Conservation (phyloP, 1,284 basidiomycete genomes). For the Rhodotorula mucilaginosa region DNA sequence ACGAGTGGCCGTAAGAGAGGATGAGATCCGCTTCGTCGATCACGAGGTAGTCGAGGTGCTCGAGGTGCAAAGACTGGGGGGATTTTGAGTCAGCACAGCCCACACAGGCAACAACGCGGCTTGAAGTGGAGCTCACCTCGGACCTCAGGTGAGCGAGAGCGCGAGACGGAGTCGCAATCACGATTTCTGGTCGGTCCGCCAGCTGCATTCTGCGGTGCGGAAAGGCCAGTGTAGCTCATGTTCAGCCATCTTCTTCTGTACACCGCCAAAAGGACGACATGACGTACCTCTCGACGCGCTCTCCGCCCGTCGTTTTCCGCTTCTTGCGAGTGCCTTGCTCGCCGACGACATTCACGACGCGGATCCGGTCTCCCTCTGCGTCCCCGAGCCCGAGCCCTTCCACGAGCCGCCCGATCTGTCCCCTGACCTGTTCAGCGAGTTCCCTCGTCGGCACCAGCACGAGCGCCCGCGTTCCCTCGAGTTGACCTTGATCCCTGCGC, state of each 20-base stretch:
- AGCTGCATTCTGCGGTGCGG: slow-evolving; percentile 61
- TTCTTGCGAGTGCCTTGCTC: slow-evolving; percentile 43
- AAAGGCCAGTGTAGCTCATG: too few species aligned
- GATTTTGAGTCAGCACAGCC: neutral
- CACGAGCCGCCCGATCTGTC: slow-evolving; percentile 7
- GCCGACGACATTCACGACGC: slow-evolving; percentile 72
- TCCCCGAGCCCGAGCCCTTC: slow-evolving; percentile 54
- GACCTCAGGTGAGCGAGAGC: slow-evolving; percentile 74
- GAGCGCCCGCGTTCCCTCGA: slow-evolving; percentile 68
- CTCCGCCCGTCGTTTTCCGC: slow-evolving; percentile 53
- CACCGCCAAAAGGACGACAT: rapidly evolving
- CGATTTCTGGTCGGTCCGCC: slow-evolving; percentile 87
- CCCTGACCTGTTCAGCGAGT: slow-evolving; percentile 58
- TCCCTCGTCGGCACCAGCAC: slow-evolving; percentile 94
- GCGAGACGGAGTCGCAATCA: slow-evolving; percentile 87
- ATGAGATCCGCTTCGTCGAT: slow-evolving; percentile 99
- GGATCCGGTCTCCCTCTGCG: slow-evolving; percentile 58
- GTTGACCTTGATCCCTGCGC: slow-evolving; percentile 41
- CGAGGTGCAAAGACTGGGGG: slow-evolving; percentile 59
- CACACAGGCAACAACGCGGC: neutral
- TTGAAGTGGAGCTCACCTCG: slow-evolving; percentile 55
- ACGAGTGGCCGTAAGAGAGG: slow-evolving; percentile 87
- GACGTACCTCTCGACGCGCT: slow-evolving; percentile 72
- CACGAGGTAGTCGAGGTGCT: slow-evolving; percentile 76
- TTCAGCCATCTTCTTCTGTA: neutral